Percentiles rank a stretch among this genome's conserved stretches.
phyloP scores from a whole-genome alignment of 2,329 filamentous ascomycete genomes.

The Fusarium sterilihyphosum region DNA sequence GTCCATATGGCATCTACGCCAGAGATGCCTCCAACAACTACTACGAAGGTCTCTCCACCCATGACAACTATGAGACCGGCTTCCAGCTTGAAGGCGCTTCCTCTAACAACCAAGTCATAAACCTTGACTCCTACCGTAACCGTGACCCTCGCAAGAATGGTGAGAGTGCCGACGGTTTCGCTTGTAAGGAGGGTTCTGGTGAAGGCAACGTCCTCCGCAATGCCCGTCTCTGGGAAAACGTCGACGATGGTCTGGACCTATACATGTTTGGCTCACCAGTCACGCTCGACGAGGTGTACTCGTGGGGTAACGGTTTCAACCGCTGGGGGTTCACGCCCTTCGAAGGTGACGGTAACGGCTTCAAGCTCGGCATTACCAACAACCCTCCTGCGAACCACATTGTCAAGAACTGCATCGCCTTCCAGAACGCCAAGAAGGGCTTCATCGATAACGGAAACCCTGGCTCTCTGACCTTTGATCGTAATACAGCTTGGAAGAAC shows the following conservation, averaged over 20 bases:
- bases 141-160: conserved; percentile 61
- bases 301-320: conserved; percentile 59
- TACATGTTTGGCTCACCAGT: conserved; percentile 53
- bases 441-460: conserved; percentile 59
- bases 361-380: conserved; percentile 55
- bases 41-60: conserved; percentile 49
- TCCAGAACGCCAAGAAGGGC: conserved; percentile 55
- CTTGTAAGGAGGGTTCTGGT: conserved; percentile 57
- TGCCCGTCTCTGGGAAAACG: conserved; percentile 60
- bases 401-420: conserved; percentile 57
- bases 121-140: conserved; percentile 57
- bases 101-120: conserved; percentile 52
- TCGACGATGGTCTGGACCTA: conserved; percentile 55
- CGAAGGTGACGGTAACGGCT: conserved; percentile 58
- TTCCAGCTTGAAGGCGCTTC: conserved; percentile 49
- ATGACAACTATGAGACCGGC: conserved; percentile 52
- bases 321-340: conserved; percentile 56
- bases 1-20: conserved; percentile 51
- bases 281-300: conserved; percentile 55
- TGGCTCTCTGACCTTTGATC: conserved; percentile 51
- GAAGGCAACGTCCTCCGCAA: conserved; percentile 57
- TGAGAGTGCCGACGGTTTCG: conserved; percentile 61
- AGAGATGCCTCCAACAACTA: conserved; percentile 51
- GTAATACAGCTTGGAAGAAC: conserved; percentile 60
- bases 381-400: conserved; percentile 54